phyloP scores from a whole-genome alignment of 768 basidiomycete species.

The Rhodotorula taiwanensis region DNA sequence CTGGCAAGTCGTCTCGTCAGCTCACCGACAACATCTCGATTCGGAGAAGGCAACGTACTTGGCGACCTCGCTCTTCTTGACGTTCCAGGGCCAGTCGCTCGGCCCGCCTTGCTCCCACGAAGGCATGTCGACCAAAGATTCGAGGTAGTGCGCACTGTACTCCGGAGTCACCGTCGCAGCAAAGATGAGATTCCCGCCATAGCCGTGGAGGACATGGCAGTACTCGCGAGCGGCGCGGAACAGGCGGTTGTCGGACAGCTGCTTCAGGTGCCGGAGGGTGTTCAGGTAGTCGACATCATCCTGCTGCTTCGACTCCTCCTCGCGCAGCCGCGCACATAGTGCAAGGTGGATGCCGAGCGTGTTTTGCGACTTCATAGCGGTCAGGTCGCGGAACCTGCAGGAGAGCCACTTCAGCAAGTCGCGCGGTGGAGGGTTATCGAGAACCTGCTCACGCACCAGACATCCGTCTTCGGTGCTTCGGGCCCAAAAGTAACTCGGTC shows the following conservation, averaged over 20 bases:
- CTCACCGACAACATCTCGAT: neutral
- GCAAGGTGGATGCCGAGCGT: slow-evolving; percentile 8
- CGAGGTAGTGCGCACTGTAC: slow-evolving; percentile 12
- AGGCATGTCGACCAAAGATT: slow-evolving; percentile 11
- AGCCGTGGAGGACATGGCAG: neutral
- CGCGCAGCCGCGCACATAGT: slow-evolving; percentile 10
- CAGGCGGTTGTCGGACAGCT: slow-evolving; percentile 6
- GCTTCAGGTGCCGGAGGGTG: slow-evolving; percentile 6
- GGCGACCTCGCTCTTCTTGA: slow-evolving; percentile 19
- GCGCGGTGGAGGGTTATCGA: too few relatives aligned
- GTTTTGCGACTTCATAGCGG: slow-evolving; percentile 21
- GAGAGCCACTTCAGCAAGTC: too few relatives aligned
- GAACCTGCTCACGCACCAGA: slow-evolving; percentile 3
- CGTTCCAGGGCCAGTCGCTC: neutral
- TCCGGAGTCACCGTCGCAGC: slow-evolving; percentile 14
- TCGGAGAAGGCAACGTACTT: neutral
- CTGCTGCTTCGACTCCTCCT: slow-evolving; percentile 3
- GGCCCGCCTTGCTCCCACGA: slow-evolving; percentile 23
- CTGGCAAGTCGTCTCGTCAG: neutral
- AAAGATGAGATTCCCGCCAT: slow-evolving; percentile 7
- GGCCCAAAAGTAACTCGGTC: neutral
- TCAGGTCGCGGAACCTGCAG: slow-evolving; percentile 25
- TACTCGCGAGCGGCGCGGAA: slow-evolving; percentile 15
- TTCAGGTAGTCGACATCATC: slow-evolving; percentile 4
- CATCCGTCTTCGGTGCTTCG: slow-evolving; percentile 5